These are phyloP conservation scores for Coelastrella sp. DNA, from an alignment of 139 green algal genomes.

Conservation along the genomic window DNA sequence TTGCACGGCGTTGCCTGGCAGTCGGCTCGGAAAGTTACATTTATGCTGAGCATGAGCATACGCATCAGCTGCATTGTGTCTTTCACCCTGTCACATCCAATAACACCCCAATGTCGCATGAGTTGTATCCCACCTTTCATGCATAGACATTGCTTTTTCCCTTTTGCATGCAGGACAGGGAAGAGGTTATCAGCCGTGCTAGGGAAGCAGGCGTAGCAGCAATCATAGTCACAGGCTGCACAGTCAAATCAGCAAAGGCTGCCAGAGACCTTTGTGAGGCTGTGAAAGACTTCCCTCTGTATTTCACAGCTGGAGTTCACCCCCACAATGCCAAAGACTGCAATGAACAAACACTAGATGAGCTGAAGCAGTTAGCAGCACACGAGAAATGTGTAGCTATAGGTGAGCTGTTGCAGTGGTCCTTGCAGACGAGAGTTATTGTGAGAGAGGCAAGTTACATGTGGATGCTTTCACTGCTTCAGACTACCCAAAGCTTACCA, in stretches of 20 bases:
- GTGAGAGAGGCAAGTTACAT: no score
- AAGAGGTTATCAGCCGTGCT: constrained; percentile 68
- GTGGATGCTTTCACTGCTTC: no score
- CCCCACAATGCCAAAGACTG: constrained; percentile 85
- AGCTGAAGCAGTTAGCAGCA: constrained; percentile 61
- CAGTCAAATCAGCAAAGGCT: constrained; percentile 47
- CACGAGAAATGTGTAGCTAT: constrained; percentile 70
- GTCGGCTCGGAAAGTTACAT: no score
- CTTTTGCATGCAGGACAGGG: constrained; percentile 61
- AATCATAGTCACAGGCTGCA: constrained; percentile 75
- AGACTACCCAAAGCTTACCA: no score
- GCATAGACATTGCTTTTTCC: no score
- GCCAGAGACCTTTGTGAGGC: constrained; percentile 56
- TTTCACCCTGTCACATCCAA: no score
- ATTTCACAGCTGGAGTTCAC: constrained; percentile 85
- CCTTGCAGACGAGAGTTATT: no score
- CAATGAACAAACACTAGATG: constrained; percentile 53
- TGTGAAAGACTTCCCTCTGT: constrained; percentile 54
- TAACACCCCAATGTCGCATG: no score
- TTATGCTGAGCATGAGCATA: no score
- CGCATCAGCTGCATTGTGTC: no score
- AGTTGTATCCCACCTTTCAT: no score
- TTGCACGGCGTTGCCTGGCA: no score
- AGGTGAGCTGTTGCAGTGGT: constrained; percentile 24
- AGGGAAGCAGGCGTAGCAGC: constrained; percentile 53